Percentiles rank a stretch among this genome's conserved stretches.
Evolutionary conservation across 805 yeast species (phyloP).

Genomic region (Kazachstania bromeliacearum): DNA sequence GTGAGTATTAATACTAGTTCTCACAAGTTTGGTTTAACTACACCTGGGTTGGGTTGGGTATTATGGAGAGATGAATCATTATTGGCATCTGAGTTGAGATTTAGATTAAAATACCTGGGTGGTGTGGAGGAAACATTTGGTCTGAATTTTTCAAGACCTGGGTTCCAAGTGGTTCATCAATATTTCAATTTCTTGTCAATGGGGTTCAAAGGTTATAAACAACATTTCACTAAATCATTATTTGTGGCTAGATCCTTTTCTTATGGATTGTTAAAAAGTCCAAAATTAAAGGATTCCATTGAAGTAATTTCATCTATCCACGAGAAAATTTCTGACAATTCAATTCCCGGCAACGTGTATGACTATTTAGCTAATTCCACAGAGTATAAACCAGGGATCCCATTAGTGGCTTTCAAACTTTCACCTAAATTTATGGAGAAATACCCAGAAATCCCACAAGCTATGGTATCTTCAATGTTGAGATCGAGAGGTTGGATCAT

Average conservation of each 20-base stretch:
- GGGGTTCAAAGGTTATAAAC: conserved; percentile 64
- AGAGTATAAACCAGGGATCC: conserved; percentile 64
- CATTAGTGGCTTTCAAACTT: conserved; percentile 81
- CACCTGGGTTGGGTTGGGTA: conserved; percentile 92
- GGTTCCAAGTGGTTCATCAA: conserved; percentile 82
- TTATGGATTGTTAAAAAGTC: conserved; percentile 37
- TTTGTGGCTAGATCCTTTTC: conserved; percentile 60
- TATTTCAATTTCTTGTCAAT: conserved; percentile 67
- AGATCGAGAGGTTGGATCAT: conserved; percentile 79
- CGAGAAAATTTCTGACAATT: conserved; percentile 37
- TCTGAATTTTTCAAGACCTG: conserved; percentile 85
- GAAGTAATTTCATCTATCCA: conserved; percentile 74
- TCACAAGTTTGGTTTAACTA: conserved; percentile 83
- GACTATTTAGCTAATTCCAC: conserved; percentile 32
- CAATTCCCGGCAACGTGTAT: conserved; percentile 15
- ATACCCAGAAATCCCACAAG: conserved; percentile 79
- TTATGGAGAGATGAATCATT: conserved; percentile 60
- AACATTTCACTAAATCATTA: conserved; percentile 52
- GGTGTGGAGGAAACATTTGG: conserved; percentile 82
- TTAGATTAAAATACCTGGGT: conserved; percentile 76
- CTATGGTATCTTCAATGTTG: conserved; percentile 58
- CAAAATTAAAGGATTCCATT: conserved; percentile 57
- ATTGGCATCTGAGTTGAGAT: conserved; percentile 64
- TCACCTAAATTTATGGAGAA: conserved; percentile 44
- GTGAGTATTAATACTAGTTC: conserved; percentile 83